Evolutionary conservation across 345 rosid genomes (phyloP).

Genomic region (Acer negundo): DNA sequence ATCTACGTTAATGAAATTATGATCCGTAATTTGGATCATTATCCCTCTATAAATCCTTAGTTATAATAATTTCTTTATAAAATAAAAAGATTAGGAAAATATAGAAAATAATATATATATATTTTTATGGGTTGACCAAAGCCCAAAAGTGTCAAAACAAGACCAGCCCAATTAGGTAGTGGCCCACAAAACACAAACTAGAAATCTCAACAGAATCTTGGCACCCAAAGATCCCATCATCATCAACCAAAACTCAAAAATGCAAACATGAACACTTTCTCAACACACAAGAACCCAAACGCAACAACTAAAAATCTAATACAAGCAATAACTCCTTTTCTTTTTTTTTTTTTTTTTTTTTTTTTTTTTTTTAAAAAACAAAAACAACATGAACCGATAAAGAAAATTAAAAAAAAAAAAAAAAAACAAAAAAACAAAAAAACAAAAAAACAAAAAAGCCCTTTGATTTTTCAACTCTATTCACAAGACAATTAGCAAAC

Average conservation of each 20-base stretch:
- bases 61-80: no score
- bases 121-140: background rate
- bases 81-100: no score
- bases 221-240: slow-evolving; percentile 27
- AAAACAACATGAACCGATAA: slow-evolving; percentile 6
- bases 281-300: slow-evolving; percentile 17
- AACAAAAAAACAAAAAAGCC: background rate
- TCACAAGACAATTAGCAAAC: background rate
- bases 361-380: background rate
- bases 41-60: no score
- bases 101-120: no score
- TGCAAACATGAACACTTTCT: slow-evolving; percentile 8
- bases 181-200: slow-evolving; percentile 32
- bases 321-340: background rate
- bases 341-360: background rate
- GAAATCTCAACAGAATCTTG: slow-evolving; percentile 7
- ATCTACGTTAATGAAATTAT: no score
- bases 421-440: no score
- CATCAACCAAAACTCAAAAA: slow-evolving; percentile 17
- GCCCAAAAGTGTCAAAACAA: background rate
- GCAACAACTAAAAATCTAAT: background rate
- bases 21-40: no score
- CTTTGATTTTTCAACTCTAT: background rate
- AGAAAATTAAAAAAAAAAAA: background rate
- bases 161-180: background rate